Evolutionary conservation across 1,284 basidiomycete species (phyloP).

Genomic region (Apiotrichum domesticum): DNA sequence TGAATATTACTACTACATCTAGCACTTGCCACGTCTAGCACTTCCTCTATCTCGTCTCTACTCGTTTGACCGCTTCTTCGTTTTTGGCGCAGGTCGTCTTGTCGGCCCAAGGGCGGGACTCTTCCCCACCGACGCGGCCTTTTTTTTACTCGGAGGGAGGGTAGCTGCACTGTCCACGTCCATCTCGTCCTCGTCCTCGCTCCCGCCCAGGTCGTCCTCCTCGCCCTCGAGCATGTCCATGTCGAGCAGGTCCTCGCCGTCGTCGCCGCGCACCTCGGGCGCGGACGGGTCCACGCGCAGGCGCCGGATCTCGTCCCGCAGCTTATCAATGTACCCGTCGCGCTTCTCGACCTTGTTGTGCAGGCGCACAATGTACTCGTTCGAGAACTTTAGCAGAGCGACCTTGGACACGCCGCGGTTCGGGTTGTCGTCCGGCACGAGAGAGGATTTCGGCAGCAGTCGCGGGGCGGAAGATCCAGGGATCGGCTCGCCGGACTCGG

Average conservation of each 20-base stretch:
- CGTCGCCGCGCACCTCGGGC: conserved; percentile 27
- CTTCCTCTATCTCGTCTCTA: background rate
- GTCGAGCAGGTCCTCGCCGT: conserved; percentile 36
- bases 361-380: conserved; percentile 74
- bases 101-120: conserved; percentile 5
- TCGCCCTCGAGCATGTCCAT: conserved; percentile 38
- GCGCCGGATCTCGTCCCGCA: conserved; percentile 64
- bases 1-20: background rate
- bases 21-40: background rate
- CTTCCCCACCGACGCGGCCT: background rate
- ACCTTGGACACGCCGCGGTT: conserved; percentile 95
- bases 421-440: conserved; percentile 73
- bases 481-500: conserved; percentile 60
- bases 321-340: conserved; percentile 67
- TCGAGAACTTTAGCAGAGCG: conserved; percentile 80
- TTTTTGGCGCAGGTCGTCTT: background rate
- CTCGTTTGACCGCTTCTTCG: background rate
- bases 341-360: conserved; percentile 73
- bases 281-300: conserved; percentile 49
- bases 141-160: background rate
- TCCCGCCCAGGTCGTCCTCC: conserved; percentile 25
- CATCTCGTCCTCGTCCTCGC: conserved; percentile 41
- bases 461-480: conserved; percentile 80
- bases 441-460: conserved; percentile 64
- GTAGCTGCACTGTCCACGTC: conserved; percentile 15